phyloP scores from a whole-genome alignment of 2,329 filamentous ascomycete genomes.

The Exserohilum turcica region DNA sequence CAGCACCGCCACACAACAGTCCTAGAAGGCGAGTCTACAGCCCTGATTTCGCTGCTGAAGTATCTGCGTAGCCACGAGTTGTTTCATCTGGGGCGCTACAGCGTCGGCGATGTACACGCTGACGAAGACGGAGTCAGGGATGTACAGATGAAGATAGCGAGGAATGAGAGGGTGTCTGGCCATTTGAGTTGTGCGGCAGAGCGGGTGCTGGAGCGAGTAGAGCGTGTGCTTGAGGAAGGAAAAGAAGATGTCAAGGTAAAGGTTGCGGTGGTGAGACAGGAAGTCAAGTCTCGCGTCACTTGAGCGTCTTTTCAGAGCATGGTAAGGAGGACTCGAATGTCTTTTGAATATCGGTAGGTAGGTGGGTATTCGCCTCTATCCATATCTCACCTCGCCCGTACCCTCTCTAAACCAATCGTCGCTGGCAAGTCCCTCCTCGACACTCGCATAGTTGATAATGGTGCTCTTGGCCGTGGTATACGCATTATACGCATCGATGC shows the following conservation, averaged over 20 bases:
- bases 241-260: neutral
- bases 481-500: constrained; percentile 57
- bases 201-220: neutral
- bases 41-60: neutral
- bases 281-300: neutral
- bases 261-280: neutral
- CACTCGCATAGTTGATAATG: constrained; percentile 69
- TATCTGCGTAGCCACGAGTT: neutral
- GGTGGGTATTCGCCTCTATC: constrained; percentile 28
- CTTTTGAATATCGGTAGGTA: neutral
- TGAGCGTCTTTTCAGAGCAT: neutral
- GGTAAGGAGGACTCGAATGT: neutral
- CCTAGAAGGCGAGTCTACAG: neutral
- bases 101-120: neutral
- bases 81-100: neutral
- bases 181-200: neutral
- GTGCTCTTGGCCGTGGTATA: constrained; percentile 65
- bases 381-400: constrained; percentile 63
- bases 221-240: neutral
- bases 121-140: neutral
- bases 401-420: constrained; percentile 74
- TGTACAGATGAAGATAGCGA: neutral
- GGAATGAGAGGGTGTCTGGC: neutral
- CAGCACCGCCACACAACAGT: neutral
- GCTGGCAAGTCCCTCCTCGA: constrained; percentile 56